phyloP scores from a whole-genome alignment of 2,329 filamentous ascomycete species.

The Ceratocystis papillata region DNA sequence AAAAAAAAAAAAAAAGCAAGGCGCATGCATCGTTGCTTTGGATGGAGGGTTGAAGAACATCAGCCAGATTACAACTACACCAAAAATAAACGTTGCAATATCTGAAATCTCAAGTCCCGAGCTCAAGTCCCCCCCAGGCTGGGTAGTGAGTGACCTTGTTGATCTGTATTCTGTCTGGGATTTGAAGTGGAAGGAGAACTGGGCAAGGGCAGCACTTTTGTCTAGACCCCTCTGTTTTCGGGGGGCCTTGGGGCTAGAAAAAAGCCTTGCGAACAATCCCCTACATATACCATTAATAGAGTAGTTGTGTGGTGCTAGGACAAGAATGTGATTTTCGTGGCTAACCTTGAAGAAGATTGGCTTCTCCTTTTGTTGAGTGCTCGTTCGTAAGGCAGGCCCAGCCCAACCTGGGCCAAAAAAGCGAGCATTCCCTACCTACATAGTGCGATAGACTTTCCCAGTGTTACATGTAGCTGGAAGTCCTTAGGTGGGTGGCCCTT shows the following conservation, averaged over 20 bases:
- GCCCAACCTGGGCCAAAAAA: not conserved
- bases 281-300: conserved; percentile 2
- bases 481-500: not conserved
- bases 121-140: not conserved
- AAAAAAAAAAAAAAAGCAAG: too few relatives aligned
- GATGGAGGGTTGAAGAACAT: too few relatives aligned
- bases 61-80: not conserved
- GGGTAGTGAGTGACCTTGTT: not conserved
- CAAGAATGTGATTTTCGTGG: not conserved
- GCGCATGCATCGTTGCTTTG: too few relatives aligned
- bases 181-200: not conserved
- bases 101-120: not conserved
- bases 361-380: not conserved
- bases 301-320: not conserved
- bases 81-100: not conserved
- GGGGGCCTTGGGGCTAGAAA: not conserved
- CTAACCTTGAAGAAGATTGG: not conserved
- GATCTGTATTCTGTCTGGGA: not conserved
- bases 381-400: not conserved
- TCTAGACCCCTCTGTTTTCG: not conserved
- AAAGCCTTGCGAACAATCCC: not conserved
- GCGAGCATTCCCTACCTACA: not conserved
- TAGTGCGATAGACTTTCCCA: not conserved
- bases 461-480: conserved; percentile 6
- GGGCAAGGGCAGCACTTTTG: not conserved